Conservation (phyloP, 805 yeast species). For the Wickerhamomyces rabaulensis region DNA sequence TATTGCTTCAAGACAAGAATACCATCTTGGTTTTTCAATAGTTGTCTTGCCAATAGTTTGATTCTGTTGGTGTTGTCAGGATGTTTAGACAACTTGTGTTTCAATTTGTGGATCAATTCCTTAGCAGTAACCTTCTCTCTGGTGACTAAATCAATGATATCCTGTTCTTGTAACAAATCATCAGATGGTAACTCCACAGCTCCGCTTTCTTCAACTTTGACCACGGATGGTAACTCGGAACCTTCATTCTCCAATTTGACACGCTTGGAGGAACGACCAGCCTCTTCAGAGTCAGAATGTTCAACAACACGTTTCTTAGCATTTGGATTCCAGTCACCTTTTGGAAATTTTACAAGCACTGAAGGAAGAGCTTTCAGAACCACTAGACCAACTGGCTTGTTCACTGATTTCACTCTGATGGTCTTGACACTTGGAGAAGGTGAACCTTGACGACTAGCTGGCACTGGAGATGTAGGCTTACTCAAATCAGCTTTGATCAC, state of each 20-base stretch:
- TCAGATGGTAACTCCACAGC: constrained; percentile 12
- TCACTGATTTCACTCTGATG: constrained; percentile 41
- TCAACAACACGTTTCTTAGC: constrained; percentile 32
- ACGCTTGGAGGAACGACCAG: constrained; percentile 29
- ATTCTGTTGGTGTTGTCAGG: constrained; percentile 59
- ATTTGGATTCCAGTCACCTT: constrained; percentile 80
- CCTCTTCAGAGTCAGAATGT: constrained; percentile 22
- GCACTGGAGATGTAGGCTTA: constrained; percentile 19
- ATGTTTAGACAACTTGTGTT: constrained; percentile 56
- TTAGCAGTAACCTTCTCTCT: constrained; percentile 45
- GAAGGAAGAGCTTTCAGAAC: constrained; percentile 59
- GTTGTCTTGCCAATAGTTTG: constrained; percentile 50
- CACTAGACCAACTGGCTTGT: constrained; percentile 47
- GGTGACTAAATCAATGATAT: constrained; percentile 59
- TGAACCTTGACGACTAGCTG: constrained; percentile 13
- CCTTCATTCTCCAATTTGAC: constrained; percentile 30
- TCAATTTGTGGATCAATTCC: constrained; percentile 56
- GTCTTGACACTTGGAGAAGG: constrained; percentile 23
- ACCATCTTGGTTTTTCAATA: constrained; percentile 43
- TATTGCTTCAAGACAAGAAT: constrained; percentile 19
- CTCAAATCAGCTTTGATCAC: constrained; percentile 35
- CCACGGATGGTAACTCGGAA: not conserved
- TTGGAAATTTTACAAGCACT: constrained; percentile 61
- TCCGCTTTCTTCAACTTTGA: constrained; percentile 9
- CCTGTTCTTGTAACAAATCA: constrained; percentile 53